These are phyloP conservation scores for Saururus chinensis DNA, from an alignment of 164 flowering plant genomes.

Conservation along the genomic window DNA sequence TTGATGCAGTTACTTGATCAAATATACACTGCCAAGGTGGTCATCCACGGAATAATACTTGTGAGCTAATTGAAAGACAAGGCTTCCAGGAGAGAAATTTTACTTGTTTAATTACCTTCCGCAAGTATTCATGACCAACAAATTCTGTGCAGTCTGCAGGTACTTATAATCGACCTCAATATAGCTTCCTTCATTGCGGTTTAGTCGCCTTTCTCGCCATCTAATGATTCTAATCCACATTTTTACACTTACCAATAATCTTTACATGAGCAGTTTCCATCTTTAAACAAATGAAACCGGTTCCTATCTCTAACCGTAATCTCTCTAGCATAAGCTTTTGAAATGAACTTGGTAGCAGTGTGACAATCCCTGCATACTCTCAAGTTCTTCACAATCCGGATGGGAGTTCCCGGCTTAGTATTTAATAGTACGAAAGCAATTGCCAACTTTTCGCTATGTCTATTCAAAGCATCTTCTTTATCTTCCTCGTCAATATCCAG, in stretches of 20 bases:
- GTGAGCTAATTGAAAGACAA: too few species aligned
- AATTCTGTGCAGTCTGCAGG: too few species aligned
- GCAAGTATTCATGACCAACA: too few species aligned
- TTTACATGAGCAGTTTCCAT: constrained; percentile 9
- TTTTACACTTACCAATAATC: constrained; percentile 6
- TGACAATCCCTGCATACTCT: constrained; percentile 15
- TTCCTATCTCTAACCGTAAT: constrained; percentile 12
- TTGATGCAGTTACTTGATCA: too few species aligned
- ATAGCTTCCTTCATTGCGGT: too few species aligned
- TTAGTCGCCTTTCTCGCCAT: too few species aligned
- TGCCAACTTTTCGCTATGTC: constrained; percentile 12
- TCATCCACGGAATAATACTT: too few species aligned
- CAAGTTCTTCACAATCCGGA: constrained; percentile 13
- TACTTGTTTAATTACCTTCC: too few species aligned
- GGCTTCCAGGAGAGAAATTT: too few species aligned
- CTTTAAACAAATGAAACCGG: constrained; percentile 9
- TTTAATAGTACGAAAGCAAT: constrained; percentile 13
- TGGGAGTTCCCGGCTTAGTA: constrained; percentile 8
- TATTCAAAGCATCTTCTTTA: constrained; percentile 11
- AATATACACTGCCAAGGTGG: too few species aligned
- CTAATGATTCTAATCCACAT: too few species aligned
- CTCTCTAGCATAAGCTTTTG: constrained; percentile 7
- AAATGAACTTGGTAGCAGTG: constrained; percentile 11
- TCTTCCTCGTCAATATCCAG: constrained; percentile 16
- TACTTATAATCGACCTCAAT: too few species aligned